Percentiles rank a stretch among this genome's conserved stretches.
Evolutionary conservation across 164 flowering plant species (phyloP).

Genomic region (Nymphaea thermarum): DNA sequence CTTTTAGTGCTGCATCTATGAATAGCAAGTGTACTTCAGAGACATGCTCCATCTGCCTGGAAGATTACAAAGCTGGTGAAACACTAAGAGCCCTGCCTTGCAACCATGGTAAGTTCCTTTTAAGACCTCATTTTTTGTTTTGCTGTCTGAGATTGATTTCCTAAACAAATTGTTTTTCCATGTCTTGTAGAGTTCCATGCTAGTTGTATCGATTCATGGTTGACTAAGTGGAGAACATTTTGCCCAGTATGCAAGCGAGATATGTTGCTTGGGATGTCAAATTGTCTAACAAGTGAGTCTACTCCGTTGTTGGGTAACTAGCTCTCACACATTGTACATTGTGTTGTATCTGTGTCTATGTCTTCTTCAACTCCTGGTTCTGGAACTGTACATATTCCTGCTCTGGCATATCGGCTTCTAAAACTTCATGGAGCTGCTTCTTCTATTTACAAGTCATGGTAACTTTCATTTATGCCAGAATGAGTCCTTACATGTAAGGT

Average conservation of each 20-base stretch:
- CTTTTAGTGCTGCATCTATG: conserved; percentile 15
- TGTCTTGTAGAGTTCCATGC: conserved; percentile 42
- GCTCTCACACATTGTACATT: background rate
- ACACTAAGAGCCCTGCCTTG: conserved; percentile 46
- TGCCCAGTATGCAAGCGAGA: conserved; percentile 63
- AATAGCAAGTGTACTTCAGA: conserved; percentile 12
- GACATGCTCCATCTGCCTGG: conserved; percentile 60
- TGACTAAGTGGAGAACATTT: conserved; percentile 55
- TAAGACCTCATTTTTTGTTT: background rate
- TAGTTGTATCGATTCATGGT: conserved; percentile 52
- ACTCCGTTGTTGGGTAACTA: conserved; percentile 7
- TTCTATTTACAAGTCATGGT: background rate
- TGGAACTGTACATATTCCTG: background rate
- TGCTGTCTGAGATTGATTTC: background rate
- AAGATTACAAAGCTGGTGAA: conserved; percentile 51
- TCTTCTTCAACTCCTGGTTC: background rate
- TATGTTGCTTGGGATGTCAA: conserved; percentile 10
- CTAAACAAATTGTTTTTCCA: background rate
- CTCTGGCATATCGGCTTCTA: background rate
- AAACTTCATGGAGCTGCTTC: background rate
- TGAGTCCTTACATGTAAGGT: background rate
- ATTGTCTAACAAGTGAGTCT: conserved; percentile 8
- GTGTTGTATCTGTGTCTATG: background rate
- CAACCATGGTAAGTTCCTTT: conserved; percentile 39
- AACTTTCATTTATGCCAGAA: background rate